Evolutionary conservation across 1,284 basidiomycete genomes (phyloP).

Genomic region (Cryptococcus sp.): DNA sequence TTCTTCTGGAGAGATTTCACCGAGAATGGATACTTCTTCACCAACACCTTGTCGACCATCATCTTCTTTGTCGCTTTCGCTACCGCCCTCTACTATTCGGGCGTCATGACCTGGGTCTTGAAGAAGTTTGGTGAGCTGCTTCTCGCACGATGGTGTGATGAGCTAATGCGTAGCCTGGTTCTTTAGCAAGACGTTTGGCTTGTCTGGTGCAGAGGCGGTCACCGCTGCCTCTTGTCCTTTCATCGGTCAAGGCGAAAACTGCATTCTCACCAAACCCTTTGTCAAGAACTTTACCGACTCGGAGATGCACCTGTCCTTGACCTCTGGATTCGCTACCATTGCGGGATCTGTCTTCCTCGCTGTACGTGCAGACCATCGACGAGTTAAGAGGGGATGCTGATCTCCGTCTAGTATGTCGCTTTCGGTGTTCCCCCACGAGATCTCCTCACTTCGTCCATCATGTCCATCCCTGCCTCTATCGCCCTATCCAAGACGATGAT

Average conservation of each 20-base stretch:
- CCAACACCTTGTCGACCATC: slow-evolving; percentile 12
- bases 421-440: slow-evolving; percentile 74
- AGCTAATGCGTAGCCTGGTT: slow-evolving; percentile 72
- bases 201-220: slow-evolving; percentile 76
- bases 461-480: slow-evolving; percentile 91
- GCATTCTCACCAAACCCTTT: slow-evolving; percentile 76
- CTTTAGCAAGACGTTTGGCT: slow-evolving; percentile 61
- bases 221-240: slow-evolving; percentile 87
- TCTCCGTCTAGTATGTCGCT: slow-evolving; percentile 59
- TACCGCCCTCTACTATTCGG: slow-evolving; percentile 11
- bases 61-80: slow-evolving; percentile 20
- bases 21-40: slow-evolving; percentile 9
- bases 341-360: slow-evolving; percentile 81
- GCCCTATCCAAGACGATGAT: slow-evolving; percentile 79
- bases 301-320: slow-evolving; percentile 83
- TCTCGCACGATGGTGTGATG: slow-evolving; percentile 9
- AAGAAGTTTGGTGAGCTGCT: too few relatives aligned
- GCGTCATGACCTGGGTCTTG: slow-evolving; percentile 5
- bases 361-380: neutral
- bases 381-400: too few relatives aligned
- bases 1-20: slow-evolving; percentile 49
- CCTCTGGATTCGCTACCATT: slow-evolving; percentile 80
- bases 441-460: slow-evolving; percentile 82
- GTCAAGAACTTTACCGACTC: slow-evolving; percentile 82
- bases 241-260: slow-evolving; percentile 79